Percentiles rank a stretch among this genome's conserved stretches.
phyloP scores from a whole-genome alignment of 2,329 filamentous ascomycete genomes.

The Alternaria burnsii region DNA sequence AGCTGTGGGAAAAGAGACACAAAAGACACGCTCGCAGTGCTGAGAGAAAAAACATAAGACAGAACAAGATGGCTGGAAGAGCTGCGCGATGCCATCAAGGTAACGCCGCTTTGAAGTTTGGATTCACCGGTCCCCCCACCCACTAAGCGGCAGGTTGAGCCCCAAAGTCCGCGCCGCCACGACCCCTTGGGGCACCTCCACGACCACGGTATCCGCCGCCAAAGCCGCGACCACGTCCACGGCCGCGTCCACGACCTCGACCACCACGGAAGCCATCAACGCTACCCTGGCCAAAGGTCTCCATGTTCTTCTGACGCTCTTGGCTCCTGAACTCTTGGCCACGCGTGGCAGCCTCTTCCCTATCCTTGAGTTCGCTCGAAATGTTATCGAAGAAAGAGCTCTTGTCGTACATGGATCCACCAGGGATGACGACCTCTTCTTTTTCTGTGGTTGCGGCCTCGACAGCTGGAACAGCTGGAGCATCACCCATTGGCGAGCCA shows the following conservation, averaged over 20 bases:
- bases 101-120: not conserved
- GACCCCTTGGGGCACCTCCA: slow-evolving; percentile 50
- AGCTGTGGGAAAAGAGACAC: slow-evolving; percentile 6
- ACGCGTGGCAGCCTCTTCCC: slow-evolving; percentile 72
- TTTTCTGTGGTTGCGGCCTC: slow-evolving; percentile 52
- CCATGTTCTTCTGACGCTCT: slow-evolving; percentile 94
- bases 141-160: slow-evolving; percentile 35
- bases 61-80: not conserved
- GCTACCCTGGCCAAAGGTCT: slow-evolving; percentile 96
- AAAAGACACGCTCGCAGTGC: slow-evolving; percentile 7
- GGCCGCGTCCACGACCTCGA: slow-evolving; percentile 76
- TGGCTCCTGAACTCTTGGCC: slow-evolving; percentile 90
- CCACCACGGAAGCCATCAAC: slow-evolving; percentile 84
- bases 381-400: slow-evolving; percentile 97
- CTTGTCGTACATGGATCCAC: slow-evolving; percentile 78
- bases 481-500: slow-evolving; percentile 72
- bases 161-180: slow-evolving; percentile 37
- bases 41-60: not conserved
- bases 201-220: slow-evolving; percentile 59
- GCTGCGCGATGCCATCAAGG: not conserved
- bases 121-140: not conserved
- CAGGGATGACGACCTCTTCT: slow-evolving; percentile 57
- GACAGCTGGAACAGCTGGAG: slow-evolving; percentile 34
- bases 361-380: slow-evolving; percentile 89
- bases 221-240: slow-evolving; percentile 61